Base-by-base conservation (phyloP, 352 stramenopile species). In the Phytophthora hibernalis region DNA sequence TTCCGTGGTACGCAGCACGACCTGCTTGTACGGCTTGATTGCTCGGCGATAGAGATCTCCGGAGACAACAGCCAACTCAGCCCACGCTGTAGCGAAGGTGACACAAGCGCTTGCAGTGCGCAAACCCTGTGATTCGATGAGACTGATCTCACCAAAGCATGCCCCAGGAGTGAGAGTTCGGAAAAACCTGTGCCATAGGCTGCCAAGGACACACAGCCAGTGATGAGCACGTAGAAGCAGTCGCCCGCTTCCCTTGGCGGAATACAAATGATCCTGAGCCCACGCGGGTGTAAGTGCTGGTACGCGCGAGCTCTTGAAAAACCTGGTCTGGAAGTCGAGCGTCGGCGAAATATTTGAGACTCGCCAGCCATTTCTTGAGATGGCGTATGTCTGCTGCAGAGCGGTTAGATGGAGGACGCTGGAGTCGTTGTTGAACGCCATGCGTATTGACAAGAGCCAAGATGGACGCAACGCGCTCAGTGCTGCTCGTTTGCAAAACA, bases 1-100 rank as follows among this genome's bases (percentile, higher is more conserved):
- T 57, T 92, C 83, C 1, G 80, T 90, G 12, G 72, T 70, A 22
- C 72, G 68, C 11, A 92, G 70, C 18, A 91, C 80, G 0, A 84
- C 80, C 43, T 90, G 77, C 60, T 93, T 92, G 80, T 84, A 87
- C 47, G 80, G 77, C 21, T 85, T 89, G 65, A 93, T 91, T 16
- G 70, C 77, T 20, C 83, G 81, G 2, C 79, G 76, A 37, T 90
- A 93, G 51, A 92, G 73, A 42, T 92, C 83, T 0, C 81, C 76
- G 1, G 85, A 77, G 3, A 92, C 68, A 40, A 87, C 60, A 0
- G 78, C 81, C 6, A 93, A 55, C 50, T 93, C 83, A 1, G 85
- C 82, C 24, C 53, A 72, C 0, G 77, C 47, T 7, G 72, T 64
- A 0, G 72, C 71, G 43, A 91, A 93, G 24, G 77, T 90, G 30